These are phyloP conservation scores for Rhododendron molle DNA, from an alignment of 148 eudicot species.

Conservation along the genomic window DNA sequence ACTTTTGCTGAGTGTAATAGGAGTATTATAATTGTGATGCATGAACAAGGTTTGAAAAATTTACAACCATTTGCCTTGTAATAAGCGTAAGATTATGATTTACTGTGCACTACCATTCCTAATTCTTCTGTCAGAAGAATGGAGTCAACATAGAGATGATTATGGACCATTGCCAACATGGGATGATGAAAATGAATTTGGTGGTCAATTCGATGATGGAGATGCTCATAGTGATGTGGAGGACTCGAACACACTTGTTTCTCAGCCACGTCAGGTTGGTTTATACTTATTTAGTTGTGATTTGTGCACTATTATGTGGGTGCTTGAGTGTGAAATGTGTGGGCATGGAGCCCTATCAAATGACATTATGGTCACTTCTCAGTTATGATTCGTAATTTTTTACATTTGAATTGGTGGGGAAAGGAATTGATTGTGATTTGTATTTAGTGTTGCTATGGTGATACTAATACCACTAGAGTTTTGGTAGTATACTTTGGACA, in stretches of 20 bases:
- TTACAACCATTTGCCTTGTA: not conserved
- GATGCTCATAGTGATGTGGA: slow-evolving; percentile 67
- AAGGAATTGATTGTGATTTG: not conserved
- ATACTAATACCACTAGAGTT: too few relatives aligned
- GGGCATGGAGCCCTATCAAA: not conserved
- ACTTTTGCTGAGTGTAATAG: not conserved
- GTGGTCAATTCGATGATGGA: slow-evolving; percentile 62
- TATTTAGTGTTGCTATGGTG: not conserved
- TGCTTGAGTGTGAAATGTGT: not conserved
- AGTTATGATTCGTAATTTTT: not conserved
- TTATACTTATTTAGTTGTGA: not conserved
- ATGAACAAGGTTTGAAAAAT: not conserved
- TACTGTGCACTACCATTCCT: not conserved
- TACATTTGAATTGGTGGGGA: not conserved
- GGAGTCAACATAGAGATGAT: slow-evolving; percentile 34
- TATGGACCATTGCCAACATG: slow-evolving; percentile 49
- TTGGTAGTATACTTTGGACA: not conserved
- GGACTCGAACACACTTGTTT: slow-evolving; percentile 60
- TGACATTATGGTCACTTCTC: not conserved
- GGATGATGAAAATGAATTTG: slow-evolving; percentile 60
- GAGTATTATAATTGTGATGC: not conserved
- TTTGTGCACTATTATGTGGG: not conserved
- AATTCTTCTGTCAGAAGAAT: slow-evolving; percentile 28
- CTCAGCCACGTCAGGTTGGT: slow-evolving; percentile 96
- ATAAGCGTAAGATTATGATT: not conserved